Conservation (phyloP, 2,329 filamentous ascomycete genomes). For the Aspergillus sclerotialis region DNA sequence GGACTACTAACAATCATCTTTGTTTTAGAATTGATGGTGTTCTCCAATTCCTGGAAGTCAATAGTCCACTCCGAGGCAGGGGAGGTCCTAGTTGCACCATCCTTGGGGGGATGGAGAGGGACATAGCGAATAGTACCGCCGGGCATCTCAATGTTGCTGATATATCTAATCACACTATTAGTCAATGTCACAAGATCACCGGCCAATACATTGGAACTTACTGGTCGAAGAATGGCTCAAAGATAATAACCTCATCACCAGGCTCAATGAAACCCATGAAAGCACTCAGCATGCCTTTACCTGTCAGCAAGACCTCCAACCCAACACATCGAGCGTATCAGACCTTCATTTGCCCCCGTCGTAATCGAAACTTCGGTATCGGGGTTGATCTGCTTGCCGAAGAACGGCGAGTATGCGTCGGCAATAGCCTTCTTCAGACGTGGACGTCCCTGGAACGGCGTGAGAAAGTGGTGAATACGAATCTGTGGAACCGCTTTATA, state of each 20-base stretch:
- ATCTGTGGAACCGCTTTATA: conserved; percentile 16
- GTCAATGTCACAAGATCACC: background rate
- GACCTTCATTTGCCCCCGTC: conserved; percentile 53
- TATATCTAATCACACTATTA: conserved; percentile 52
- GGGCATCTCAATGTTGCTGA: conserved; percentile 97
- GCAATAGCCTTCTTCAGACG: conserved; percentile 88
- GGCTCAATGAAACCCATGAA: conserved; percentile 97
- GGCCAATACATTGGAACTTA: conserved; percentile 35
- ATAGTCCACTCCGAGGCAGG: conserved; percentile 84
- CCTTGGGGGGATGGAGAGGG: conserved; percentile 79
- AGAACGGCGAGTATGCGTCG: conserved; percentile 83
- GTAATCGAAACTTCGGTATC: conserved; percentile 94
- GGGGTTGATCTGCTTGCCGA: conserved; percentile 73
- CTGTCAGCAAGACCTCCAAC: conserved; percentile 1
- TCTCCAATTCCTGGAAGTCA: conserved; percentile 74
- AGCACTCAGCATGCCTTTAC: conserved; percentile 75
- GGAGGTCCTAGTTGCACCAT: conserved; percentile 71
- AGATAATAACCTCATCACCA: conserved; percentile 94
- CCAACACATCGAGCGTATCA: conserved; percentile 2
- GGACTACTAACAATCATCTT: conserved; percentile 81
- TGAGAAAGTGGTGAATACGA: too few species aligned
- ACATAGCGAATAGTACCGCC: conserved; percentile 93
- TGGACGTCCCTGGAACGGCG: conserved; percentile 60
- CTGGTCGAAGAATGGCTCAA: conserved; percentile 99
- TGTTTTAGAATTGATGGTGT: conserved; percentile 73